Evolutionary conservation across 495 filamentous ascomycete species (phyloP), one percentile per base, ranked within the genome.

Genomic region (Parathielavia appendiculata): DNA sequence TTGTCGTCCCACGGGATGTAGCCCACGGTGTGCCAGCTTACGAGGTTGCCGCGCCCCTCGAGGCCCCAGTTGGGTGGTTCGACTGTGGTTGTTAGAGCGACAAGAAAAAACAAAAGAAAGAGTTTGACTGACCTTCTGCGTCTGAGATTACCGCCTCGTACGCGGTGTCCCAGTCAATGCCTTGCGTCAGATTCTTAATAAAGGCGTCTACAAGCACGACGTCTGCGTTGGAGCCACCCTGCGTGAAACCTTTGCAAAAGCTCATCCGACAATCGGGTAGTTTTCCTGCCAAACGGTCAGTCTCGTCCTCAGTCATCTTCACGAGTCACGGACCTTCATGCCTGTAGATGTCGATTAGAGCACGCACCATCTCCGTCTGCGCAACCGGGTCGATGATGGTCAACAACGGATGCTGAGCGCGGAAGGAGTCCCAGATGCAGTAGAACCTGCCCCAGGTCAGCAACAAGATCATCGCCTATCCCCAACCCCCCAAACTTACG

Each of bases 171-270:
- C 85, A 90, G 67, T 89, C 81, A 16, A 90, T 76, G 16, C 73
- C 73, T 2, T 68, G 76, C 1, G 75, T 76, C 13, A 88, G 74
- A 51, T 82, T 81, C 62, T 90, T 90, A 23, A 90, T 46, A 54
- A 81, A 88, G 0, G 83, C 80, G 58, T 90, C 87, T 10, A 81
- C 79, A 13, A 90, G 73, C 13, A 90, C 72, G 0, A 88, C 79
- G 62, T 90, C 86, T 4, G 86, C 86, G 60, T 90, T 90, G 7
- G 86, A 88, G 0, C 87, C 87, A 14, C 87, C 87, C 63, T 90
- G 86, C 5, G 85, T 87, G 57, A 69, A 84, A 8, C 86, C 85
- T 66, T 87, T 86, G 71, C 81, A 84, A 26, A 86, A 80, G 46
- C 73, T 76, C 68, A 82, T 83, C 22, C 81, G 70, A 45, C 82